Evolutionary conservation across 192 early-diverging fungal species (phyloP).

Genomic region (Rhizoclosmatium globosum): DNA sequence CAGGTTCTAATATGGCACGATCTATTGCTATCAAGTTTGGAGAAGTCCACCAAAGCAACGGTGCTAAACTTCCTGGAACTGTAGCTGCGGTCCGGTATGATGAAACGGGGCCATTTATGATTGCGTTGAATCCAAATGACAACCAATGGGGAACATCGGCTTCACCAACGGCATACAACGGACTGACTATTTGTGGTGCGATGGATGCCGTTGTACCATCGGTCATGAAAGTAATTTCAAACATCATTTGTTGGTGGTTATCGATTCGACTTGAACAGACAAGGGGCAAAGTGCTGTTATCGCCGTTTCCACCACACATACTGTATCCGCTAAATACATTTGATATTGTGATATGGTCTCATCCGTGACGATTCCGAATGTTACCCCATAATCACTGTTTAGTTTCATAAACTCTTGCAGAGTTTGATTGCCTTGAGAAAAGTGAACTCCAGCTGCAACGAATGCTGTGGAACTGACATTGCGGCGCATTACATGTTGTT

Average conservation of each 20-base stretch:
- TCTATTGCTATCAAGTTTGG: conserved; percentile 30
- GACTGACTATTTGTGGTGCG: conserved; percentile 7
- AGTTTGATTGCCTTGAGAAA: neutral
- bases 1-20: conserved; percentile 16
- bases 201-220: conserved; percentile 37
- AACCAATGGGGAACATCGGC: neutral
- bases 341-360: neutral
- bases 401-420: neutral
- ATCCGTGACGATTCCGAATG: neutral
- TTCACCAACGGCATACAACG: neutral
- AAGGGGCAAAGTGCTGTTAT: neutral
- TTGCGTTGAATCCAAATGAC: neutral
- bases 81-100: neutral
- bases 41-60: conserved; percentile 38
- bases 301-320: conserved; percentile 6
- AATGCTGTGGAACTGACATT: neutral
- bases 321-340: conserved; percentile 13
- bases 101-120: neutral
- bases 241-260: neutral
- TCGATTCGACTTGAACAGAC: conserved; percentile 19
- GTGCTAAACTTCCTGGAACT: conserved; percentile 29
- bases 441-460: neutral
- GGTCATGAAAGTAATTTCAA: conserved; percentile 16
- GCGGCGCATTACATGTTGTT: conserved; percentile 16
- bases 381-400: neutral